Evolutionary conservation across 2,329 filamentous ascomycete genomes (phyloP).

Genomic region (Alternaria sp.): DNA sequence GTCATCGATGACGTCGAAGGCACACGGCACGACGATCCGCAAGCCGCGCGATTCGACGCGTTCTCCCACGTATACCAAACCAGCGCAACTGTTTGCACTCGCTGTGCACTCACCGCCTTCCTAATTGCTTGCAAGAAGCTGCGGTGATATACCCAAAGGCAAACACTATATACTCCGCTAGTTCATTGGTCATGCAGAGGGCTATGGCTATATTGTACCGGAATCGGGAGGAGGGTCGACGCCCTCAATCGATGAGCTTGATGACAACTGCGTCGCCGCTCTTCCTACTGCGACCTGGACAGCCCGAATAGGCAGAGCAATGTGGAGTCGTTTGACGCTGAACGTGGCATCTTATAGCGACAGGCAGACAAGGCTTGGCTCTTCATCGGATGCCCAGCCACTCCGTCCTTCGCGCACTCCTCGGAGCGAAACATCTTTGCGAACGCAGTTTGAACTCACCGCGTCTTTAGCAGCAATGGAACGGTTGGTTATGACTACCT

Average conservation of each 20-base stretch:
- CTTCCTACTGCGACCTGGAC: too few species aligned
- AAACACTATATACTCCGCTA: background rate
- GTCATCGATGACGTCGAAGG: background rate
- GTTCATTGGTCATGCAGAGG: background rate
- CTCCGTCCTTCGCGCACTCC: background rate
- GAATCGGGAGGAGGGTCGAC: background rate
- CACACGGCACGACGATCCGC: background rate
- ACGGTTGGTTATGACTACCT: background rate
- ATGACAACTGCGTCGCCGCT: background rate
- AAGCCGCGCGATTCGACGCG: background rate
- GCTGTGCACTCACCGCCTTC: background rate
- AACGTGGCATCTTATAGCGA: background rate
- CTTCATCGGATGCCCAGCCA: background rate
- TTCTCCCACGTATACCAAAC: background rate
- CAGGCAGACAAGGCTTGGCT: background rate
- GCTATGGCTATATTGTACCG: background rate
- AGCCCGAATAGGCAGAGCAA: too few species aligned
- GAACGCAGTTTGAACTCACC: background rate
- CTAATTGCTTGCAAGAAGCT: background rate
- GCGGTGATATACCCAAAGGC: background rate
- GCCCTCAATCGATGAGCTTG: too few species aligned
- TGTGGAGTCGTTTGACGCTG: background rate
- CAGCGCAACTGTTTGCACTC: background rate
- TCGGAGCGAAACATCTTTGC: background rate
- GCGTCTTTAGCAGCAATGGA: background rate